These are phyloP conservation scores for Thraustochytrium sp. DNA, from an alignment of 352 stramenopile species.

Conservation along the genomic window DNA sequence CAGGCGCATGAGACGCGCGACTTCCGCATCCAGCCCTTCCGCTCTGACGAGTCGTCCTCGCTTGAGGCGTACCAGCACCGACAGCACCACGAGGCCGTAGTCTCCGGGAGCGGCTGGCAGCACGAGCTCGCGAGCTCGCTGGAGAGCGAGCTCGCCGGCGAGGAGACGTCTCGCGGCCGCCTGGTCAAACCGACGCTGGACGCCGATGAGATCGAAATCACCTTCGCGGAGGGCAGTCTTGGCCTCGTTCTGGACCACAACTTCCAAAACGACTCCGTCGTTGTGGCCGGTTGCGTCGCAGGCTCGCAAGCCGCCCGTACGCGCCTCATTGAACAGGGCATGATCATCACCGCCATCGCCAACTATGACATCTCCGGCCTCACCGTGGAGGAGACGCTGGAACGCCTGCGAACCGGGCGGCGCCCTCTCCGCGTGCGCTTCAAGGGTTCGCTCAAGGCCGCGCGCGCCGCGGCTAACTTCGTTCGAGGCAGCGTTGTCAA, in stretches of 20 bases:
- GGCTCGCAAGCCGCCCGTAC: conserved; percentile 16
- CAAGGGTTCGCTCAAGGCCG: neutral
- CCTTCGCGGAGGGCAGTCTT: neutral
- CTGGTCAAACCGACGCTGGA: neutral
- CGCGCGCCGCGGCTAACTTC: neutral
- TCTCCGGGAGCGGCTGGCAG: conserved; percentile 10
- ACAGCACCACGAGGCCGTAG: neutral
- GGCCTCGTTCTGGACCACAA: conserved; percentile 25
- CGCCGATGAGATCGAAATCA: conserved; percentile 24
- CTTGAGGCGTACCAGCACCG: neutral
- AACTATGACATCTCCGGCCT: neutral
- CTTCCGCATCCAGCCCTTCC: neutral
- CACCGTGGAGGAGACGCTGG: neutral
- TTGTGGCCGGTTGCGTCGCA: neutral
- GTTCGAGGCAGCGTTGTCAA: neutral
- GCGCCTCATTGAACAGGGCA: conserved; percentile 10
- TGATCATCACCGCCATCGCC: conserved; percentile 22
- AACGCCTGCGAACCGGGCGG: neutral
- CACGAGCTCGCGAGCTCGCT: neutral
- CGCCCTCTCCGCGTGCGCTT: neutral
- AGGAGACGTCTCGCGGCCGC: neutral
- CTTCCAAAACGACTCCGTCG: neutral
- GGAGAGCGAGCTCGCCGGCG: neutral
- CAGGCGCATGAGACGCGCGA: neutral
- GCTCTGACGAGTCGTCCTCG: neutral